These are phyloP conservation scores for Apium graveolens DNA, from an alignment of 129 eudicot genomes.

Conservation along the genomic window DNA sequence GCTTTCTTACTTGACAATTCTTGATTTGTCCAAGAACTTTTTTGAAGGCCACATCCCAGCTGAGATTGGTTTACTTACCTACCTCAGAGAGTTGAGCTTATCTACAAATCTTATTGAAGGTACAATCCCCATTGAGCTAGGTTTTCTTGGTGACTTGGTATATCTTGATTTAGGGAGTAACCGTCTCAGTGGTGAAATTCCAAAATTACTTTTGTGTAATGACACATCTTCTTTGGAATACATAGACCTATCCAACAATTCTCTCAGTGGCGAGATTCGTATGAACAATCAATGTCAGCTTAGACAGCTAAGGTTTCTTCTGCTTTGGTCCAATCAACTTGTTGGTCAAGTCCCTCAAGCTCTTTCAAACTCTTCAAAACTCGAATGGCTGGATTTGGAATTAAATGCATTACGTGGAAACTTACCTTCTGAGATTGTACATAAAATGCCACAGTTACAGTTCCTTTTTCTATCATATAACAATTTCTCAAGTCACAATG, in stretches of 20 bases:
- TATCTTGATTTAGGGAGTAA: slow-evolving; percentile 77
- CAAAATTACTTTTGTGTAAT: slow-evolving; percentile 54
- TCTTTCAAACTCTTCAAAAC: slow-evolving; percentile 57
- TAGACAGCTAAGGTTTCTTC: slow-evolving; percentile 44
- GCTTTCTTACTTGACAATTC: slow-evolving; percentile 42
- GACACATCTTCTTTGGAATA: slow-evolving; percentile 55
- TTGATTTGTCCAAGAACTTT: slow-evolving; percentile 64
- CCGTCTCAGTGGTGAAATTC: slow-evolving; percentile 54
- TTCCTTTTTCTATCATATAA: slow-evolving; percentile 65
- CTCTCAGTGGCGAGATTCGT: slow-evolving; percentile 55
- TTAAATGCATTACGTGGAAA: slow-evolving; percentile 50
- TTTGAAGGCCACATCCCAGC: slow-evolving; percentile 57
- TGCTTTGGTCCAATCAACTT: slow-evolving; percentile 69
- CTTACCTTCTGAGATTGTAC: slow-evolving; percentile 48
- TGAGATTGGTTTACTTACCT: slow-evolving; percentile 40
- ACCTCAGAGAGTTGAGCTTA: slow-evolving; percentile 56
- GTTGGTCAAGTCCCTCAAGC: slow-evolving; percentile 55
- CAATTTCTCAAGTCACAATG: slow-evolving; percentile 49
- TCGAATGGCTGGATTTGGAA: slow-evolving; percentile 74
- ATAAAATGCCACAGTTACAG: slow-evolving; percentile 44
- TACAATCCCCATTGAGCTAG: slow-evolving; percentile 48
- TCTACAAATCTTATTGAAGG: slow-evolving; percentile 60
- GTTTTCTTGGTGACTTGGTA: slow-evolving; percentile 35
- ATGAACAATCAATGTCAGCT: slow-evolving; percentile 44
- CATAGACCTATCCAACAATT: slow-evolving; percentile 76